Evolutionary conservation across 768 basidiomycete genomes (phyloP), one percentile per base, ranked within the genome.

Genomic region (Tylopilus vinaceipallidus): DNA sequence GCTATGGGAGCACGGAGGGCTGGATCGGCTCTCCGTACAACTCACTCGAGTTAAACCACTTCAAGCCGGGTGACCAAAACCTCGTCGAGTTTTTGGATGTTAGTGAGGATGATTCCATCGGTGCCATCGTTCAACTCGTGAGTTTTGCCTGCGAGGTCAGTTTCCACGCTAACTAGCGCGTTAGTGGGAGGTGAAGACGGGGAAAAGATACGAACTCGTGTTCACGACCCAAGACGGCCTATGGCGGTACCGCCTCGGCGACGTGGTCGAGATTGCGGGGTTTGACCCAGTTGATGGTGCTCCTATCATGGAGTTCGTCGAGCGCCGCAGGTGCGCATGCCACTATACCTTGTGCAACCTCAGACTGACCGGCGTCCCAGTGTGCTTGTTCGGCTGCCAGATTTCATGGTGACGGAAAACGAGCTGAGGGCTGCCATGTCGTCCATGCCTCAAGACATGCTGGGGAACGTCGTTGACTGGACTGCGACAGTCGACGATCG

Each of bases 161-260:
- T 3, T 6, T 14, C 17, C 33, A 12, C 23, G 8, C 42, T 40
- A 43, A 60, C 24, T n/a, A 19, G 23, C 1, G 35, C 39, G 2
- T 9, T 24, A 62, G 60, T 59, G 53, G 56, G 52, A 53, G n/a
- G 40, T 52, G 10, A 33, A 55, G 24, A 1, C 20, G 19, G 53
- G 54, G 19, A 49, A 38, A 34, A 45, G 16, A 12, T 60, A 63
- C 16, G 61, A 62, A 20, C 6, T 48, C 32, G 48, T 62, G 13
- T 10, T 57, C 5, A 62, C 61, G 3, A 54, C 50, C 5, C 29
- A 10, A 6, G 42, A 60, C 1, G 61, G 58, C 6, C 19, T 63
- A 32, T 61, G 61, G 60, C 53, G 56, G 1, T 58, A 59, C 39
- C 49, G 53, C 19, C 48, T 62, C 6, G 60, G 51, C 1, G 57